These are phyloP conservation scores for Pythium myriotylum DNA, from an alignment of 352 stramenopile species.

Conservation along the genomic window DNA sequence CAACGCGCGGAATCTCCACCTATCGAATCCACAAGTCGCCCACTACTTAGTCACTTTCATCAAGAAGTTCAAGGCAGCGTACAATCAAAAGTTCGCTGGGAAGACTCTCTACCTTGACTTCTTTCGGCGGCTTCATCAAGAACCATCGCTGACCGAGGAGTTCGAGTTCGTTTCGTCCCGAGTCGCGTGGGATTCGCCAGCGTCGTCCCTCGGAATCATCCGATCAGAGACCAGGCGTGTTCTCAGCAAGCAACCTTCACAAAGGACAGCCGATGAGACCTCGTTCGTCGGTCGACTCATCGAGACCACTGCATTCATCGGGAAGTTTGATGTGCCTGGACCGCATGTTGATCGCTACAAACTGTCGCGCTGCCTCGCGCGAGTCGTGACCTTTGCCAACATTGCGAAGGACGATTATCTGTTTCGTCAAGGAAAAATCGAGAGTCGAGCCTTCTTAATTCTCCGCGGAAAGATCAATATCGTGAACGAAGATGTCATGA, in stretches of 20 bases:
- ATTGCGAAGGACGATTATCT: slow-evolving; percentile 55
- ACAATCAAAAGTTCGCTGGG: slow-evolving; percentile 76
- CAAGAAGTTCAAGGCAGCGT: slow-evolving; percentile 75
- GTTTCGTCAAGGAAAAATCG: slow-evolving; percentile 72
- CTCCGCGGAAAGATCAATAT: slow-evolving; percentile 76
- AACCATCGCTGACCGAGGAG: slow-evolving; percentile 54
- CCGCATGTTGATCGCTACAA: slow-evolving; percentile 45
- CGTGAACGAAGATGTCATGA: slow-evolving; percentile 70
- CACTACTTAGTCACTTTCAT: slow-evolving; percentile 76
- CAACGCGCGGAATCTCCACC: slow-evolving; percentile 60
- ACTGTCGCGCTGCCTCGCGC: slow-evolving; percentile 52
- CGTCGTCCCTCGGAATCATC: slow-evolving; percentile 66
- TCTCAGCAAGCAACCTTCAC: slow-evolving; percentile 38
- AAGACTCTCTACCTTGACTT: slow-evolving; percentile 78
- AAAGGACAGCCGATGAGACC: slow-evolving; percentile 45
- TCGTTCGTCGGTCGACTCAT: slow-evolving; percentile 62
- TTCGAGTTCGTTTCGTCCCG: slow-evolving; percentile 59
- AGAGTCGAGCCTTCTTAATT: slow-evolving; percentile 81
- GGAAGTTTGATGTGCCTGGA: slow-evolving; percentile 67
- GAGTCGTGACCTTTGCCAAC: slow-evolving; percentile 55
- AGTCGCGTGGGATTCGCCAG: slow-evolving; percentile 56
- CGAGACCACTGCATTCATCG: slow-evolving; percentile 56
- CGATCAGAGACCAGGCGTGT: slow-evolving; percentile 68
- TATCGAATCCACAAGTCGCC: slow-evolving; percentile 69
- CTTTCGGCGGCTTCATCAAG: slow-evolving; percentile 58